Evolutionary conservation across 495 filamentous ascomycete species (phyloP), one percentile per base, ranked within the genome.

Genomic region (Penicillium atrosanguineum): DNA sequence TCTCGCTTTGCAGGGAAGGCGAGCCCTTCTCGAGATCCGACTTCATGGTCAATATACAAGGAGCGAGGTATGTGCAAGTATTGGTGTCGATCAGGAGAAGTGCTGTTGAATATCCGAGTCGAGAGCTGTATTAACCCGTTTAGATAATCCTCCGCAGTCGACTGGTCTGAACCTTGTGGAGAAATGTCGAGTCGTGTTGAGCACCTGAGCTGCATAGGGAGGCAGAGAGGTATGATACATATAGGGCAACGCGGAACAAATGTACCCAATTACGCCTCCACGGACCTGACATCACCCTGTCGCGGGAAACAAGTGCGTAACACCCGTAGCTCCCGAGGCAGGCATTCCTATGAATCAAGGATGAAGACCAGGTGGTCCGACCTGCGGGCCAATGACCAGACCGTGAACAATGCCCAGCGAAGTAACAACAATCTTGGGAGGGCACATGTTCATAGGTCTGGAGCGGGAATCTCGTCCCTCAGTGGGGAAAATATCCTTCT

Each of bases 341-440:
- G 47, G 56, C 61, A 67, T 67, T 67, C 63, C 60, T 53, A 54
- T 59, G 52, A 62, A 62, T 60, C 56, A 63, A 60, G 60, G 57
- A 51, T 50, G 14, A 46, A 38, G 36, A 36, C 23, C 50, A 48
- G 57, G 53, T 44, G 44, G 39, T 44, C 29, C 25, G 42, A 29
- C 12, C 44, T 19, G 34, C 43, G 28, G 34, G 42, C 51, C 44
- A 53, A 54, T 59, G 48, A 52, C 45, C 38, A 20, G 20, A 6
- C 12, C 37, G 36, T 8, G 26, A 52, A 43, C 34, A 25, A 19
- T 23, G 37, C 12, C 25, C 43, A 37, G 15, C 34, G 46, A 7
- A 18, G 20, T 19, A 31, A 26, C 8, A n/a, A 14, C 14, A 34
- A n/a, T 34, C 9, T 19, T 11, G 6, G 38, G 38, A 40, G 16